Base-by-base conservation (phyloP, 1,284 basidiomycete genomes). In the Ceratobasidium papillatum region DNA sequence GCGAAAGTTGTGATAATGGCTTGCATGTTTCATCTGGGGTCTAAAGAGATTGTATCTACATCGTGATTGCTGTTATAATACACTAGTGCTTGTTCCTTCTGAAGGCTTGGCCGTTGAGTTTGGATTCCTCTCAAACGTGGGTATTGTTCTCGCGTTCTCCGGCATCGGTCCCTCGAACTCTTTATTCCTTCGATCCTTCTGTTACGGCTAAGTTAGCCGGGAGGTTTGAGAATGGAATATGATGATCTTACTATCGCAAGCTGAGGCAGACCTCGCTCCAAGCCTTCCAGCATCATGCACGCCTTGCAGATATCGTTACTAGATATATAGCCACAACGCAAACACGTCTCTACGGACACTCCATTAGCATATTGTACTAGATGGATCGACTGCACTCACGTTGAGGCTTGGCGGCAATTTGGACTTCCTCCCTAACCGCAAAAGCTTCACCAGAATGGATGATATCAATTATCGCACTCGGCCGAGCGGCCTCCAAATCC, bases 391-490 rank as follows among this genome's bases (percentile, higher is more conserved):
- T 22, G 19, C 45, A 84, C 90, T 81, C 82, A 95, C 94, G 92
- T 81, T 94, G 91, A 25, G 85, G 81, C 81, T 94, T 94, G 81
- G 94, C 91, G 0, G 86, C 87, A 32, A 88, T 89, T 81, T 90
- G 93, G 12, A 94, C 88, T 77, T 91, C 92, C 75, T 93, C 91
- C 78, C 87, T 90, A 49, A 94, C 85, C 79, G 92, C 92, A 79
- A 94, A 96, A 11, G 90, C 91, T 81, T 98, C 96, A 3, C 96
- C 96, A 0, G 95, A 96, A 80, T 98, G 94, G 66, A 99, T 98
- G 77, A 99, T 98, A 81, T 99, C 97, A 75, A 99, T 94, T 77
- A 99, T 98, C 1, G 94, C 94, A 78, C 92, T 94, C 0, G 98
- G 96, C 22, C 97, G 88, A 43, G 96, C 91, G 0, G 92, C 93